Conservation (phyloP, 768 basidiomycete species). For the Termitomyces sp. region DNA sequence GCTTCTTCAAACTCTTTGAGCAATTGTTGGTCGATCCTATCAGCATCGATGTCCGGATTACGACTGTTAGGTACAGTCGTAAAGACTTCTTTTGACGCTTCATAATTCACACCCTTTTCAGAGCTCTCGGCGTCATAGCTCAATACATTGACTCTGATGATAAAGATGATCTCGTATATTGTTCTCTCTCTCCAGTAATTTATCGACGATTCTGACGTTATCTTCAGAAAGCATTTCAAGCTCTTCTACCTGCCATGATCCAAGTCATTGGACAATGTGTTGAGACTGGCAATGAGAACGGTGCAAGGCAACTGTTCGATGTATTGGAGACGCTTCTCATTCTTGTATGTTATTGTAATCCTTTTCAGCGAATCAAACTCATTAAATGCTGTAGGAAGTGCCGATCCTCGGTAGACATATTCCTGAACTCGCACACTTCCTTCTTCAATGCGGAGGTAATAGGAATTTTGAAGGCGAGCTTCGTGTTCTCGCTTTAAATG, state of each 20-base stretch:
- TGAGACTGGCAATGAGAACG: conserved; percentile 70
- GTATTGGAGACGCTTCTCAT: conserved; percentile 94
- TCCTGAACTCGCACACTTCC: conserved; percentile 81
- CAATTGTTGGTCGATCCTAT: conserved; percentile 73
- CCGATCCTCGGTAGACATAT: conserved; percentile 90
- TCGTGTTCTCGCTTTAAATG: conserved; percentile 87
- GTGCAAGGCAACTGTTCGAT: conserved; percentile 88
- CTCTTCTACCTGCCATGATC: conserved; percentile 82
- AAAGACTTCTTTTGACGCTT: neutral
- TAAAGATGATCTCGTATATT: conserved; percentile 75
- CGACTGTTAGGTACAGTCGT: conserved; percentile 64
- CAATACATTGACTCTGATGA: conserved; percentile 89
- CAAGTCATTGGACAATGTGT: conserved; percentile 82
- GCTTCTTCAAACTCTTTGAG: conserved; percentile 77
- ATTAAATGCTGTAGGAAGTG: conserved; percentile 57
- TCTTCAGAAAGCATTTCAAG: conserved; percentile 78
- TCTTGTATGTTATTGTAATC: conserved; percentile 44
- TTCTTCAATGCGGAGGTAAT: conserved; percentile 80
- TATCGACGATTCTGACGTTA: neutral
- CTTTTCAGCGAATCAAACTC: neutral
- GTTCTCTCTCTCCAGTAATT: neutral
- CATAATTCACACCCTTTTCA: conserved; percentile 18
- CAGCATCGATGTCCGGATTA: conserved; percentile 86
- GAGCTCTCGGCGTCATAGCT: conserved; percentile 87
- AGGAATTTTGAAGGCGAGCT: conserved; percentile 68